Base-by-base conservation (phyloP, 2,329 filamentous ascomycete genomes). In the Microsporum ferrugineum region DNA sequence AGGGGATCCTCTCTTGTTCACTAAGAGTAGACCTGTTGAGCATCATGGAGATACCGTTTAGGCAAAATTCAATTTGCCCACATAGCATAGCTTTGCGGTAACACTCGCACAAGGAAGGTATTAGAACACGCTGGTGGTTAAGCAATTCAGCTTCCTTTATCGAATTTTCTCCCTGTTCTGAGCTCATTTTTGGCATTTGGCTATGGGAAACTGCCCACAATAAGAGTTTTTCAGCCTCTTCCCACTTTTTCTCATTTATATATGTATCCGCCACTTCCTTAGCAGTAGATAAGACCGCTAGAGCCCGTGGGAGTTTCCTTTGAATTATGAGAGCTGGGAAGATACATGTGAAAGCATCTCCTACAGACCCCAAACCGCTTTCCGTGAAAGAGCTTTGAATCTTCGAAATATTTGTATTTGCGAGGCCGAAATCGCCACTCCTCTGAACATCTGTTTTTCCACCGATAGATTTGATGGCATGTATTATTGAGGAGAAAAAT, bases 301-400 rank as follows among this genome's bases (percentile, higher is more conserved):
- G 41, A 10, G 14, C 12, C 10, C 4, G 14, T 6, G 41, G 41
- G 12, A 45, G 41, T 4, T 36, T 36, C 8, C 34, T 8, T 8
- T 36, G 4, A 8, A 8, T 36, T 5, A 36, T 36, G 8, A 36
- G 34, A 6, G 65, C 64, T 0, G 71, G 71, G n/a, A 73, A 61
- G 27, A 71, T 68, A 49, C 71, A 73, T 10, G 72, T 41, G 5
- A 73, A 60, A 27, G 69, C 71, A 58, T 73, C 71, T 51, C 72
- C 69, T 5, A 65, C 61, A 2, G 70, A 67, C 0, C 71, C 72
- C 5, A 73, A 43, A 1, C 58, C 43, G 12, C 60, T 59, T 0
- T 59, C 49, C 17, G 68, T 66, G 45, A 73, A 72, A 14, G 71
- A 39, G 0, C 68, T 66, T 3, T 72, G 64, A 2, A 74, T 55